Evolutionary conservation across 148 eudicot genomes (phyloP).

Genomic region (Agrostemma githago): DNA sequence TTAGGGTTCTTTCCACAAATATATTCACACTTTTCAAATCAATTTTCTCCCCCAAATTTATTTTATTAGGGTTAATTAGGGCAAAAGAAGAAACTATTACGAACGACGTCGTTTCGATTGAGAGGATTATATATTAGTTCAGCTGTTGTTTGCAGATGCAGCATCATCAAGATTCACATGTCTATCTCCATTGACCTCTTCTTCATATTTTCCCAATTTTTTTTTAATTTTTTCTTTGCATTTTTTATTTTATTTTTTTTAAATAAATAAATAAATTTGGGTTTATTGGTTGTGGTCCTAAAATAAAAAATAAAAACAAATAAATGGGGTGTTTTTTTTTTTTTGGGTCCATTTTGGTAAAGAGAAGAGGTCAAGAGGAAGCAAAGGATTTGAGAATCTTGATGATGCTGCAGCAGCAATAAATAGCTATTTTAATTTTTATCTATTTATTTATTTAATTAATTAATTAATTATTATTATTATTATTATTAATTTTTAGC

Average conservation of each 20-base stretch:
- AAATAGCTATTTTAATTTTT: constrained; percentile 37
- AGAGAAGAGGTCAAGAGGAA: constrained; percentile 9
- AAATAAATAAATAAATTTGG: not conserved
- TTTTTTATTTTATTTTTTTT: no score
- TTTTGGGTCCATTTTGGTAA: constrained; percentile 1
- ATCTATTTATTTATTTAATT: not conserved
- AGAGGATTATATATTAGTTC: constrained; percentile 1
- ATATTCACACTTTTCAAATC: no score
- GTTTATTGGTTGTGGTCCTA: constrained; percentile 6
- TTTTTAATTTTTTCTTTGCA: not conserved
- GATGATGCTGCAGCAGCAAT: constrained; percentile 98
- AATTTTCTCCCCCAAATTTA: not conserved
- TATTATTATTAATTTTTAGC: no score
- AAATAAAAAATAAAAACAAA: not conserved
- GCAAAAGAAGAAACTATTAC: not conserved
- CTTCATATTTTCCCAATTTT: constrained; percentile 2
- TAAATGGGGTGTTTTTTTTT: not conserved
- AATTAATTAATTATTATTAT: no score
- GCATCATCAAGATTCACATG: constrained; percentile 94
- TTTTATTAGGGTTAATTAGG: constrained; percentile 37
- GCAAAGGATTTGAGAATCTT: constrained; percentile 69
- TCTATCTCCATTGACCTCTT: constrained; percentile 13
- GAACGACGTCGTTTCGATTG: not conserved
- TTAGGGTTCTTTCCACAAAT: not conserved
- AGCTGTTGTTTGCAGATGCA: constrained; percentile 69